These are phyloP conservation scores for Hericium alpestre DNA, from an alignment of 768 basidiomycete genomes.

Conservation along the genomic window DNA sequence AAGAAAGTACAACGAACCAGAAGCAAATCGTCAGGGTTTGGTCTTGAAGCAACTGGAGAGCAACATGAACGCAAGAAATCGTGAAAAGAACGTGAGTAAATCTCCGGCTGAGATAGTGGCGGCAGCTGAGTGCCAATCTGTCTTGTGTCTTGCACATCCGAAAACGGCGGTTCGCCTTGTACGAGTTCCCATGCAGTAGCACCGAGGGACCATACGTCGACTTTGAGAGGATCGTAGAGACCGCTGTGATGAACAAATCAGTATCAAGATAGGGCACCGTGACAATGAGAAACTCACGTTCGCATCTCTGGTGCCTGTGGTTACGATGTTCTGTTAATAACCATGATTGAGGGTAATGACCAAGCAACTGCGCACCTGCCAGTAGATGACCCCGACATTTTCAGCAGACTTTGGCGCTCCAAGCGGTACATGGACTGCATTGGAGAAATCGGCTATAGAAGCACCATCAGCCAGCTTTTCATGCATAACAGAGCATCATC, in stretches of 20 bases:
- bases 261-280: not conserved
- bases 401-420: conserved; percentile 44
- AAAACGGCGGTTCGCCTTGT: conserved; percentile 9
- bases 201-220: conserved; percentile 15
- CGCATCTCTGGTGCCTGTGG: conserved; percentile 63
- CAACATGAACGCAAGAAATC: conserved; percentile 14
- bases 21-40: conserved; percentile 13
- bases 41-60: conserved; percentile 10
- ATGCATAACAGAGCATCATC: not conserved
- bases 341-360: not conserved
- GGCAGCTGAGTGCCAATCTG: conserved; percentile 8
- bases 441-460: conserved; percentile 62
- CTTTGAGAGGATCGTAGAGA: conserved; percentile 12
- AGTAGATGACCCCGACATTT: conserved; percentile 62
- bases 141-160: conserved; percentile 10
- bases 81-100: conserved; percentile 12
- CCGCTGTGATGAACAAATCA: conserved; percentile 1
- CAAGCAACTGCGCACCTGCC: conserved; percentile 44
- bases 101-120: conserved; percentile 9
- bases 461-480: not conserved
- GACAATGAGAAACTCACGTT: conserved; percentile 32
- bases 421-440: conserved; percentile 50
- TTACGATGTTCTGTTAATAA: not conserved
- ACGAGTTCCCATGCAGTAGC: conserved; percentile 14
- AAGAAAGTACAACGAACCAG: conserved; percentile 4